Base-by-base conservation (phyloP, 768 basidiomycete species). In the Xerocomellus chrysenteron region DNA sequence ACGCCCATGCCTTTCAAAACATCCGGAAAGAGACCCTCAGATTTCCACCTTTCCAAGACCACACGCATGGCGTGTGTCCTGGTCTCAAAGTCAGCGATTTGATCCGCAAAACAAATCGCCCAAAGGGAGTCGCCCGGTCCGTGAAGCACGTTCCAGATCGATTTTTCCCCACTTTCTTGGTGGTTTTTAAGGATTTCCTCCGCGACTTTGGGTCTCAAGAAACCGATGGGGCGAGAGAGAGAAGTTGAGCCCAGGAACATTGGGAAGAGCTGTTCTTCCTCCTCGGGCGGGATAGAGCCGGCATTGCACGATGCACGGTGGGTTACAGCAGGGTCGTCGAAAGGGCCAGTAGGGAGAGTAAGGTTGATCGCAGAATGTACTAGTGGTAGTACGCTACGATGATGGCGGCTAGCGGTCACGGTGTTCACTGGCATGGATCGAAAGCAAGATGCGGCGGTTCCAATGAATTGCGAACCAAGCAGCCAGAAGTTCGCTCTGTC, bases 311-410 rank as follows among this genome's bases (percentile, higher is more conserved):
- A 64, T 6, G 66, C 62, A 19, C 65, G 67, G 19, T 64, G 44
- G 6, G 28, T 46, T 14, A 11, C 19, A 26, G 53, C 5, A 9
- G 52, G 59, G 30, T 64, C 52, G 24, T 68, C 28, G 45, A 68
- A 72, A 14, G 60, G 65, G 26, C 68, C 63, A 5, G 54, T 17
- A 33, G 68, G 70, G 14, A 70, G 67, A 37, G 52, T 26, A 24
- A 72, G 66, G 44, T 69, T 70, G 54, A 68, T 56, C 14, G 68
- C 57, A 17, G 63, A 62, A 24, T 52, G 59, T 24, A 72, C 65
- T 2, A 69, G 50, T 16, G 68, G 60, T 26, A 71, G 52, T 11
- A 67, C 14, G 39, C 59, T 62, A 12, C 7, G 52, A n/a, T 14
- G 59, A 21, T 26, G 40, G 26, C 11, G 30, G 43, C 17, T 17